Percentiles rank a stretch among this genome's conserved stretches.
Evolutionary conservation across 225 moss, liverwort and hornwort species (phyloP).

Genomic region (Takakia lepidozioides): DNA sequence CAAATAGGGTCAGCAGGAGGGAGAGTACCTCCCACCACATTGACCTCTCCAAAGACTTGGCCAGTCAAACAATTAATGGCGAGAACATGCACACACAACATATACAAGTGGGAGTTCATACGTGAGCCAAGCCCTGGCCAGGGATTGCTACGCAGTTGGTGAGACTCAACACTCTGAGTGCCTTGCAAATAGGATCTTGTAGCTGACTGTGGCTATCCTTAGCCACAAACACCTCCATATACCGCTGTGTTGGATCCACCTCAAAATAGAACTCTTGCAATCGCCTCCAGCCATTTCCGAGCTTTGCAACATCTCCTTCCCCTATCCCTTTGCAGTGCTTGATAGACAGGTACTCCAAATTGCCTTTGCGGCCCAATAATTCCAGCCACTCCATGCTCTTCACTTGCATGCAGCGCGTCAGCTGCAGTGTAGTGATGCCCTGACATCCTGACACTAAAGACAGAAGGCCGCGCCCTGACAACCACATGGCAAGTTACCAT

Average conservation of each 20-base stretch:
- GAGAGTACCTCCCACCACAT: no score
- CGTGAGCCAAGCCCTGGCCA: slow-evolving; percentile 26
- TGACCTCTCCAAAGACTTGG: no score
- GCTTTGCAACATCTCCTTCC: slow-evolving; percentile 25
- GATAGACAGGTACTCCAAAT: slow-evolving; percentile 27
- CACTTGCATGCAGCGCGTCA: slow-evolving; percentile 36
- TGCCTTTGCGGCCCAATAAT: slow-evolving; percentile 26
- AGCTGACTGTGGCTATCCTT: slow-evolving; percentile 22
- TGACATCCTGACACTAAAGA: slow-evolving; percentile 43
- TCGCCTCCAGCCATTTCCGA: slow-evolving; percentile 33
- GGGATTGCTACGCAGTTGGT: slow-evolving; percentile 28
- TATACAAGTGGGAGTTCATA: background rate
- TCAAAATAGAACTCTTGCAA: slow-evolving; percentile 36
- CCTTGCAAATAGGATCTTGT: slow-evolving; percentile 11
- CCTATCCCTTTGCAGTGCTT: slow-evolving; percentile 39
- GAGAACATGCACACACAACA: no score
- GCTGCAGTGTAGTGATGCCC: slow-evolving; percentile 23
- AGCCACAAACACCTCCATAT: slow-evolving; percentile 26
- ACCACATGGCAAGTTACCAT: no score
- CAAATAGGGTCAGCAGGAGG: no score
- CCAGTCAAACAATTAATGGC: no score
- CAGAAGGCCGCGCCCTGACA: slow-evolving; percentile 39
- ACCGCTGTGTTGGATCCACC: slow-evolving; percentile 27
- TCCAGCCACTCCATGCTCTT: slow-evolving; percentile 44
- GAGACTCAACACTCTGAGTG: slow-evolving; percentile 19